phyloP scores from a whole-genome alignment of 1,139 yeast species.

The Yamadazyma jaroonii region DNA sequence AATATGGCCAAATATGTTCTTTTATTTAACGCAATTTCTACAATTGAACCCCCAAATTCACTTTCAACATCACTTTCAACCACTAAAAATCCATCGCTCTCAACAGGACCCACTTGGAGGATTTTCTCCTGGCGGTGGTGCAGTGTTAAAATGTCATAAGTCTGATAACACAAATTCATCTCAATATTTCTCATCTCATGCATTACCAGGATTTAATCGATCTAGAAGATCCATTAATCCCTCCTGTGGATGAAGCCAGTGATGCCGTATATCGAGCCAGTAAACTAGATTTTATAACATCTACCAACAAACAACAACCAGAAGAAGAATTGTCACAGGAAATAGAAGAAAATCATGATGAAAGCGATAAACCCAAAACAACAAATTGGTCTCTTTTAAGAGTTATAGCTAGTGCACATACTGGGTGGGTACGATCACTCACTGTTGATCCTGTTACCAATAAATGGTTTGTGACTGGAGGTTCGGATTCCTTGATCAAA shows the following conservation, averaged over 20 bases:
- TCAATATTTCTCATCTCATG: conserved; percentile 3
- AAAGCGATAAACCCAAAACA: neutral
- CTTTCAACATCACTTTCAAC: conserved; percentile 1
- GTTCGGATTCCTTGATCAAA: conserved; percentile 84
- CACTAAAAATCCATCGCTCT: conserved; percentile 1
- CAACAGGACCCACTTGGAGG: conserved; percentile 6
- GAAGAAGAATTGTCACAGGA: neutral
- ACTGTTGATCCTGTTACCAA: conserved; percentile 79
- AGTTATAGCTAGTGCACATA: conserved; percentile 80
- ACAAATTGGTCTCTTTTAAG: conserved; percentile 61
- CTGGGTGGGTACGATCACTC: conserved; percentile 86
- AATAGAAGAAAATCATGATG: neutral
- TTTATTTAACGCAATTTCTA: conserved; percentile 34
- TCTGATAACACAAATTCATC: conserved; percentile 5
- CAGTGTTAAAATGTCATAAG: conserved; percentile 6
- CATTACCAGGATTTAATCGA: conserved; percentile 12
- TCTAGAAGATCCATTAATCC: conserved; percentile 19
- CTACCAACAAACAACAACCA: neutral
- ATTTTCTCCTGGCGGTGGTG: conserved; percentile 7
- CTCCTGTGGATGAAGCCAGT: conserved; percentile 29
- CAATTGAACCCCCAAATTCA: conserved; percentile 14
- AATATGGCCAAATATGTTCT: conserved; percentile 28
- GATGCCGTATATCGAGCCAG: conserved; percentile 31
- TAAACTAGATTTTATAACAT: conserved; percentile 23
- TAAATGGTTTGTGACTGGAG: conserved; percentile 89